These are phyloP conservation scores for Tetracentron sinense DNA, from an alignment of 164 flowering plant genomes.

Conservation along the genomic window DNA sequence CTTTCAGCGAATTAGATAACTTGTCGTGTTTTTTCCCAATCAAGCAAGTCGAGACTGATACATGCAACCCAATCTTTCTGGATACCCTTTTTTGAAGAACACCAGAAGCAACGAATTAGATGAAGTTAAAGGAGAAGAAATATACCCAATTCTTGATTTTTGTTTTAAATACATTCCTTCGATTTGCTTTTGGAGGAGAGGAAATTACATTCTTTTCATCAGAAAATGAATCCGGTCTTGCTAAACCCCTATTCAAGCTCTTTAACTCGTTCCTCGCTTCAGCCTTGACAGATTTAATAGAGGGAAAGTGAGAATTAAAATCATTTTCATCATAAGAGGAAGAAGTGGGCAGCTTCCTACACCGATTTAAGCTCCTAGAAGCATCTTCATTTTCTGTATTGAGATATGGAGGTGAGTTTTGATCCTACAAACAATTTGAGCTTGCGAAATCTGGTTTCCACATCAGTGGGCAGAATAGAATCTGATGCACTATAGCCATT, in stretches of 20 bases:
- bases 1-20: slow-evolving; percentile 36
- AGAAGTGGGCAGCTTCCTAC: slow-evolving; percentile 5
- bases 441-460: slow-evolving; percentile 57
- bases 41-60: slow-evolving; percentile 10
- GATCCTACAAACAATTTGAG: slow-evolving; percentile 63
- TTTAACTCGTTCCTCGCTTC: background rate
- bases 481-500: slow-evolving; percentile 53
- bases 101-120: slow-evolving; percentile 51
- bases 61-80: slow-evolving; percentile 19
- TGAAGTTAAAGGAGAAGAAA: slow-evolving; percentile 20
- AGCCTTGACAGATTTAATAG: background rate
- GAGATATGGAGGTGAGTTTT: background rate
- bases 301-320: background rate
- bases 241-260: background rate
- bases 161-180: slow-evolving; percentile 2
- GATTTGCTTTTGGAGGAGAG: slow-evolving; percentile 13
- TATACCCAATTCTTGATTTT: slow-evolving; percentile 12
- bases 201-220: slow-evolving; percentile 7
- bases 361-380: slow-evolving; percentile 8
- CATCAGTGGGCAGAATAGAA: slow-evolving; percentile 49
- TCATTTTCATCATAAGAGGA: background rate
- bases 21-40: slow-evolving; percentile 42
- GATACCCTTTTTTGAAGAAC: slow-evolving; percentile 44
- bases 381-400: background rate
- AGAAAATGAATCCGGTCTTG: background rate